Base-by-base conservation (phyloP, 2,329 filamentous ascomycete genomes). In the Aspergillus awamori region DNA sequence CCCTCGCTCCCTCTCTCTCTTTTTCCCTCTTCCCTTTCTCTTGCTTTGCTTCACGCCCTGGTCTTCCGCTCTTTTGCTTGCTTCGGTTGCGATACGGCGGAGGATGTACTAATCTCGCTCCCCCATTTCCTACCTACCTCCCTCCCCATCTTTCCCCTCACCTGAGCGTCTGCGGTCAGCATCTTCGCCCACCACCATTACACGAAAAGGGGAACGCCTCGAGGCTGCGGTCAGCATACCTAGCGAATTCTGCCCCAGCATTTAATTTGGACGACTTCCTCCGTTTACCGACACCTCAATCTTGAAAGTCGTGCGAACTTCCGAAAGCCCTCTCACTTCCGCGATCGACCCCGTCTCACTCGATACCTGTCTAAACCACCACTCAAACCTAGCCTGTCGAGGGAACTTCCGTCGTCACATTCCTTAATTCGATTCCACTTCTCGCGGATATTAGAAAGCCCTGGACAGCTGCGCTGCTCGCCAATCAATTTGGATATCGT, bases 61-160 rank as follows among this genome's bases (percentile, higher is more conserved):
- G 26, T 30, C 47, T 51, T 30, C 15, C 26, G 26, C 47, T 51
- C 47, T 51, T 30, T 30, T 51, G 47, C 47, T 20, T 36, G 33
- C 26, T 41, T n/a, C 54, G 47, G 33, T 55, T 59, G 48, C 54
- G 55, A 49, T 49, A 48, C 47, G 58, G 48, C 39, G 41, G 58
- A 47, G 24, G 24, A 62, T 62, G 59, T 43, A 49, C 53, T n/a
- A 36, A 43, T 53, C 36, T 33, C 48, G 36, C 38, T 17, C 30
- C 30, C n/a, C 33, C 47, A 49, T 45, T 45, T 53, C 28, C 43
- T 36, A 52, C 36, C 33, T 41, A 49, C 48, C 17, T 55, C 53
- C 20, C 20, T 20, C 20, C 20, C 17, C 20, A 38, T 59, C 58
- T 28, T 39, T 59, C 57, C 41, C 39, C 26, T 56, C 53, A 45